Evolutionary conservation across 306 rosid species (phyloP), one percentile per base, ranked within the genome.

Genomic region (Vigna hirtella): DNA sequence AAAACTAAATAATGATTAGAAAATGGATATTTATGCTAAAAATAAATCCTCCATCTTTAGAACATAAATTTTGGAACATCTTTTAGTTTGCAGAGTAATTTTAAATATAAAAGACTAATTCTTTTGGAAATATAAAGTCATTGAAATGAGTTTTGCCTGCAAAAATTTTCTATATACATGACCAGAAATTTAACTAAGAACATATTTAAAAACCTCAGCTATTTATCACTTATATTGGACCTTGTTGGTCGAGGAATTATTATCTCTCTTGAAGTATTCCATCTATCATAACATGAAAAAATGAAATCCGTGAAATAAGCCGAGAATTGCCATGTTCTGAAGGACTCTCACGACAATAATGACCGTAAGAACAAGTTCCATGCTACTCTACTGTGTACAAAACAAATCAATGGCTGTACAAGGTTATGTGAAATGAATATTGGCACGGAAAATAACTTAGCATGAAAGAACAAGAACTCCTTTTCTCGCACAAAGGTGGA

Each of bases 401-500:
- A 76, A 72, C 56, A 70, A 43, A 47, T 51, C 71, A 76, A 42
- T 9, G 67, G 34, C 74, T 42, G 16, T 70, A 17, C 77, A 76
- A 81, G 45, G 72, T 70, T 51, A 69, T 69, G 42, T 52, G 63
- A 28, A 76, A 66, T 18, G 8, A 49, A 72, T 82, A 50, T 67
- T 57, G 36, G 48, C 30, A 28, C 18, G 26, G 36, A 87, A 79
- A 77, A 84, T 66, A 76, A 74, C 26, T 74, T 65, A 6, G 61
- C 51, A 81, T 36, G 58, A 76, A 75, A 69, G 79, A 81, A 73
- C 48, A 75, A 76, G 72, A 84, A 84, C 22, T 53, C 38, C 49
- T 12, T 66, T 47, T 72, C 70, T 50, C 77, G 26, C 3, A 61
- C 32, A 78, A 66, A 69, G 18, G 66, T 22, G 47, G 43, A 74